These are phyloP conservation scores for Agrocybe pediades DNA, from an alignment of 768 basidiomycete genomes.

Conservation along the genomic window DNA sequence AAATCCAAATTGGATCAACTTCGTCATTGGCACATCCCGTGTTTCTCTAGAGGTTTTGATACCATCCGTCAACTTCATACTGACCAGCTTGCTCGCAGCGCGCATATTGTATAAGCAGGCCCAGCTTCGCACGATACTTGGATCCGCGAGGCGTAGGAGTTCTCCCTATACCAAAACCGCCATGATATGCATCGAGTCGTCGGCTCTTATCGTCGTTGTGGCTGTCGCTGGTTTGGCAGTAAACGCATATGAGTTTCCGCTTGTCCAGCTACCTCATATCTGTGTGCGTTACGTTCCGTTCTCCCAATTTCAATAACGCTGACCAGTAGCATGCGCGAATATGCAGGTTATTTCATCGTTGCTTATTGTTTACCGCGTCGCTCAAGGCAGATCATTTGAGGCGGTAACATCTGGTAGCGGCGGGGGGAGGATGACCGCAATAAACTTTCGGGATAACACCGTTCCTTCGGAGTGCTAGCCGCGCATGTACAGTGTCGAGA, in stretches of 20 bases:
- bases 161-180: background rate
- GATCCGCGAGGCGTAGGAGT: background rate
- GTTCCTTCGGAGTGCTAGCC: too few relatives aligned
- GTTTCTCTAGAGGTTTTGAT: background rate
- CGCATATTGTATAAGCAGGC: background rate
- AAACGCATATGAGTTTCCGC: background rate
- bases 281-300: background rate
- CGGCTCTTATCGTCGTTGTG: background rate
- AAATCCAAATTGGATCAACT: background rate
- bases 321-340: background rate
- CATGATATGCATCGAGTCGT: constrained; percentile 4
- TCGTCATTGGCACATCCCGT: background rate
- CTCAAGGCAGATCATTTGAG: background rate
- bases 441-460: too few relatives aligned
- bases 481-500: too few relatives aligned
- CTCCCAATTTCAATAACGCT: background rate
- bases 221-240: background rate
- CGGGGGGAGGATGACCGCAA: too few relatives aligned
- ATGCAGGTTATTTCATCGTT: constrained; percentile 5
- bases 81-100: background rate
- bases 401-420: too few relatives aligned
- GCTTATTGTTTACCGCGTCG: constrained; percentile 3
- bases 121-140: background rate
- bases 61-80: background rate
- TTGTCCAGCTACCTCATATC: background rate